phyloP scores from a whole-genome alignment of 805 yeast genomes.

The Saturnispora bothae region DNA sequence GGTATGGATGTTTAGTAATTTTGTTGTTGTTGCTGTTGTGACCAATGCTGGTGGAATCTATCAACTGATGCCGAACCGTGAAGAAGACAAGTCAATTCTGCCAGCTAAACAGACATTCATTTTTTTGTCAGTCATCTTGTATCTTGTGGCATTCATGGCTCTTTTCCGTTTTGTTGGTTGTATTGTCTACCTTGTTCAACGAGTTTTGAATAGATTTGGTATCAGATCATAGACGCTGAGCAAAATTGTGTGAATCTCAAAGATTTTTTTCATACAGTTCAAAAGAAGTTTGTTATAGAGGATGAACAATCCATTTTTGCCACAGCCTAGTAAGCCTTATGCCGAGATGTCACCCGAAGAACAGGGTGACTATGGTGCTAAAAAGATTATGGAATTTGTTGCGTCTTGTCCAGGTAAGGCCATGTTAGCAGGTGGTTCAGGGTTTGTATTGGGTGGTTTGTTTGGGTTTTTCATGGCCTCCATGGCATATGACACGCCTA shows the following conservation, averaged over 20 bases:
- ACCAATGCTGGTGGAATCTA: slow-evolving; percentile 74
- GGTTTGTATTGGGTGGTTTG: slow-evolving; percentile 90
- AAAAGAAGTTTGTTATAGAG: too few relatives aligned
- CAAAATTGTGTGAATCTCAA: background rate
- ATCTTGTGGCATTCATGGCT: slow-evolving; percentile 91
- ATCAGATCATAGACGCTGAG: slow-evolving; percentile 1
- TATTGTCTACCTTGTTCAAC: slow-evolving; percentile 39
- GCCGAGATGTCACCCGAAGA: slow-evolving; percentile 81
- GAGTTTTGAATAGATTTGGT: slow-evolving; percentile 14
- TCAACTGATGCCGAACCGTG: slow-evolving; percentile 23
- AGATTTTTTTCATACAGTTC: too few relatives aligned
- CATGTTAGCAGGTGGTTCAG: slow-evolving; percentile 83
- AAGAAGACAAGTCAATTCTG: slow-evolving; percentile 23
- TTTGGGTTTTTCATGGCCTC: slow-evolving; percentile 92
- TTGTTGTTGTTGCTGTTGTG: slow-evolving; percentile 72
- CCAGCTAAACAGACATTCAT: slow-evolving; percentile 40
- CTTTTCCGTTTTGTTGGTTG: slow-evolving; percentile 75
- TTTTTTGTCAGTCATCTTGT: slow-evolving; percentile 74
- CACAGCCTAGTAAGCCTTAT: slow-evolving; percentile 39
- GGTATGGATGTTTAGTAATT: slow-evolving; percentile 81
- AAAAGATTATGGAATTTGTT: slow-evolving; percentile 73
- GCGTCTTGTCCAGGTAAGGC: slow-evolving; percentile 94
- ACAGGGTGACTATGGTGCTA: slow-evolving; percentile 86
- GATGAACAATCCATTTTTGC: slow-evolving; percentile 28
- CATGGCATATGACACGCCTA: slow-evolving; percentile 76